These are phyloP conservation scores for Diplodia corticola DNA, from an alignment of 2,329 filamentous ascomycete species.

Conservation along the genomic window DNA sequence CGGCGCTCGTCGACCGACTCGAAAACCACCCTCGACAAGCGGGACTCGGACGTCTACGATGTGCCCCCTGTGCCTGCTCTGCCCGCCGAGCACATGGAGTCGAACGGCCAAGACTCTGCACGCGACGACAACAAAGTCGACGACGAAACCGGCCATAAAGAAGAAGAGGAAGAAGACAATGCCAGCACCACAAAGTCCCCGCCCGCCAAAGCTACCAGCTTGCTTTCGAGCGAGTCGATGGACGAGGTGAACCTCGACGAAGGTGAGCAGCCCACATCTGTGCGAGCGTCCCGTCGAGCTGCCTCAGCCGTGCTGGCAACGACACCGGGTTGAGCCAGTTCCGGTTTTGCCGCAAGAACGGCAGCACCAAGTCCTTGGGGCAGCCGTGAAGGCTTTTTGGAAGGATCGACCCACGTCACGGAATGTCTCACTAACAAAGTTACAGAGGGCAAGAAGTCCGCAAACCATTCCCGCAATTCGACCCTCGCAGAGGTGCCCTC, in stretches of 20 bases:
- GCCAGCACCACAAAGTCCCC: conserved; percentile 22
- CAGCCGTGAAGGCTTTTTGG: not conserved
- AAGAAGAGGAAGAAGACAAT: conserved; percentile 27
- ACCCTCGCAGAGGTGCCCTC: conserved; percentile 10
- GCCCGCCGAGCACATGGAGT: conserved; percentile 12
- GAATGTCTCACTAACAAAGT: conserved; percentile 20
- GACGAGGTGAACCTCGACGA: conserved; percentile 65
- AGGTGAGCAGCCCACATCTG: conserved; percentile 47
- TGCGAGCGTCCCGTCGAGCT: not conserved
- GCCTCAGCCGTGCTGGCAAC: not conserved
- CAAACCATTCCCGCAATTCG: conserved; percentile 20
- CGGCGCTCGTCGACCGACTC: conserved; percentile 26
- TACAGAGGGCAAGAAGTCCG: conserved; percentile 21
- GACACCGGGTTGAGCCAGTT: not conserved
- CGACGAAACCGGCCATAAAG: conserved; percentile 29
- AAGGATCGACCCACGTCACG: conserved; percentile 9
- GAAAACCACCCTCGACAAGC: conserved; percentile 15
- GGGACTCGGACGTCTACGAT: conserved; percentile 36
- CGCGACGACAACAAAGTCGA: conserved; percentile 34
- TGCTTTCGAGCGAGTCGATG: conserved; percentile 47
- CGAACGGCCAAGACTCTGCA: conserved; percentile 23
- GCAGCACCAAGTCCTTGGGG: not conserved
- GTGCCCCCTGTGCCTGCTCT: conserved; percentile 21
- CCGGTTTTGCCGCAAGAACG: not conserved
- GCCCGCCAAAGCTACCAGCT: conserved; percentile 3